These are phyloP conservation scores for Candida methanosorbosa DNA, from an alignment of 805 yeast genomes.

Conservation along the genomic window DNA sequence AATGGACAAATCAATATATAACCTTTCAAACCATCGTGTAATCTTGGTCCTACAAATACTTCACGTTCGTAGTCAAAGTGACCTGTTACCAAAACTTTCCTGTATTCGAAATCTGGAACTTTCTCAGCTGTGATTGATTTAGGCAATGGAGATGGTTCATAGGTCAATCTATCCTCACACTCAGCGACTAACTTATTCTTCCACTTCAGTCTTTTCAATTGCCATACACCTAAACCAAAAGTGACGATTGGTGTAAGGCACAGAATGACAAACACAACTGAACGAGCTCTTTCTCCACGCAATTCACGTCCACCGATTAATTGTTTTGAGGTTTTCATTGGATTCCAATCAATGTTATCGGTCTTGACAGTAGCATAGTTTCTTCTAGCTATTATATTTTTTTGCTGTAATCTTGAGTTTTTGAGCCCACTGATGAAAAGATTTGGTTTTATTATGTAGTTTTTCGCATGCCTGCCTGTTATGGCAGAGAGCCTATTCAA, in stretches of 20 bases:
- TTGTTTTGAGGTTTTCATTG: constrained; percentile 44
- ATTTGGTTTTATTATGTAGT: too few species aligned
- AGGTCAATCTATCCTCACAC: constrained; percentile 74
- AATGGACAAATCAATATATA: constrained; percentile 79
- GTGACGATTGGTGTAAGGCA: constrained; percentile 82
- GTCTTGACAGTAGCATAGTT: constrained; percentile 40
- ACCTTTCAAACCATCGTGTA: constrained; percentile 65
- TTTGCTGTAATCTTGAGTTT: too few species aligned
- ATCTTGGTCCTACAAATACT: constrained; percentile 86
- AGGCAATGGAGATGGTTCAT: constrained; percentile 68
- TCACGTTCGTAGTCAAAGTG: constrained; percentile 78
- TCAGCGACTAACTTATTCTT: constrained; percentile 73
- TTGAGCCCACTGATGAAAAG: too few species aligned
- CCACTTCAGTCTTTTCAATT: constrained; percentile 78
- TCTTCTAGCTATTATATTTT: too few species aligned
- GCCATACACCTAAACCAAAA: constrained; percentile 90
- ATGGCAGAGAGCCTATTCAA: too few species aligned
- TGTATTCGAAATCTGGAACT: constrained; percentile 68
- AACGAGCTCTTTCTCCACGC: constrained; percentile 13
- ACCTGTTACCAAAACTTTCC: constrained; percentile 73
- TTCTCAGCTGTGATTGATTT: constrained; percentile 52
- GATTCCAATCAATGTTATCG: constrained; percentile 79
- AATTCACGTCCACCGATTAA: constrained; percentile 23
- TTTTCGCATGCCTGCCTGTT: too few species aligned
- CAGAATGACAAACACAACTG: constrained; percentile 26